Conservation (phyloP, 768 basidiomycete genomes). For the Boletellus ananas region DNA sequence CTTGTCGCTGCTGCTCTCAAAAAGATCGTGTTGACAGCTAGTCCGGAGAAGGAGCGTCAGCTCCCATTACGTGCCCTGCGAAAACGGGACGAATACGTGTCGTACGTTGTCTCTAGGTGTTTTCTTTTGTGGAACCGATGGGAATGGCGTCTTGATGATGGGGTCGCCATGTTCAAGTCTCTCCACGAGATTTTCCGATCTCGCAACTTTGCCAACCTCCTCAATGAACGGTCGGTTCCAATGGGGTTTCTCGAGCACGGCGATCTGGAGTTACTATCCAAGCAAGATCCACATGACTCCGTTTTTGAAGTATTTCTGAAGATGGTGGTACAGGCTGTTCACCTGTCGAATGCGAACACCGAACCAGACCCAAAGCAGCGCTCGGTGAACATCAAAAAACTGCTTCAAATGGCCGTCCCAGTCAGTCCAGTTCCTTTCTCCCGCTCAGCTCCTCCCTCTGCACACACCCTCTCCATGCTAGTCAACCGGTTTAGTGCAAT, state of each 20-base stretch:
- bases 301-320: constrained; percentile 81
- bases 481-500: constrained; percentile 79
- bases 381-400: constrained; percentile 52
- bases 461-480: constrained; percentile 65
- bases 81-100: constrained; percentile 69
- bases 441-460: constrained; percentile 45
- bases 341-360: constrained; percentile 31
- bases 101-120: constrained; percentile 66
- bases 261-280: constrained; percentile 50
- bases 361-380: constrained; percentile 32
- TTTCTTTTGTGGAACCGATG: constrained; percentile 71
- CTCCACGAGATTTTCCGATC: constrained; percentile 73
- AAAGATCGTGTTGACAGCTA: constrained; percentile 52
- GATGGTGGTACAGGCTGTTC: constrained; percentile 63
- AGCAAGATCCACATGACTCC: constrained; percentile 55
- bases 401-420: constrained; percentile 70
- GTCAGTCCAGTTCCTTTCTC: constrained; percentile 66
- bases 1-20: constrained; percentile 55
- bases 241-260: constrained; percentile 63
- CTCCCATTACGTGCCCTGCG: constrained; percentile 38
- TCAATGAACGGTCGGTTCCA: constrained; percentile 58
- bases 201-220: constrained; percentile 71
- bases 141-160: constrained; percentile 66
- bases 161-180: constrained; percentile 54
- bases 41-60: constrained; percentile 40